Percentiles rank a stretch among this genome's conserved stretches.
phyloP scores from a whole-genome alignment of 331 rosid species.

The Phaseolus coccineus region DNA sequence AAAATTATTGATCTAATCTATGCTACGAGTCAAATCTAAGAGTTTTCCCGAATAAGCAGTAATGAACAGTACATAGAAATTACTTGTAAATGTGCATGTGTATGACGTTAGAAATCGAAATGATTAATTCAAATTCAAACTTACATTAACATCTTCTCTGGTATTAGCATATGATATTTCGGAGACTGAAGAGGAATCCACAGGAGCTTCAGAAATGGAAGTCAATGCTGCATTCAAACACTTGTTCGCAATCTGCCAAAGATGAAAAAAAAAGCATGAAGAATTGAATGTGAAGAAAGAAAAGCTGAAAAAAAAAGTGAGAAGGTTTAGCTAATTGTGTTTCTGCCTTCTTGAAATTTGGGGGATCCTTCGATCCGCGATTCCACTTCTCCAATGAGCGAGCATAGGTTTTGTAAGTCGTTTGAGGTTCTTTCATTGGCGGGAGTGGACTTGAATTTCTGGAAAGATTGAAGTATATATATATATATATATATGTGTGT shows the following conservation, averaged over 20 bases:
- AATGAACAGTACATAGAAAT: neutral
- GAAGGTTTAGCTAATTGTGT: neutral
- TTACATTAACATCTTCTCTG: neutral
- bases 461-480: too few species aligned
- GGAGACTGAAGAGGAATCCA: constrained; percentile 35
- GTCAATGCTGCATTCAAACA: constrained; percentile 52
- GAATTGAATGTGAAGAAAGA: neutral
- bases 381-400: constrained; percentile 16
- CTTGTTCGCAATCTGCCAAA: constrained; percentile 51
- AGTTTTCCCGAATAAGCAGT: neutral
- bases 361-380: constrained; percentile 23
- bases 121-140: neutral
- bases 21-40: neutral
- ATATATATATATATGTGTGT: too few species aligned
- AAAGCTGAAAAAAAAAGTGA: neutral
- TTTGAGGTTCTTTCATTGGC: constrained; percentile 25
- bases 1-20: neutral
- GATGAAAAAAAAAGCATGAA: neutral
- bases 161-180: constrained; percentile 32
- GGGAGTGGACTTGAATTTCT: constrained; percentile 3
- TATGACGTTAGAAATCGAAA: neutral
- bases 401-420: constrained; percentile 1
- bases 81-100: neutral
- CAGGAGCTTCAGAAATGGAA: constrained; percentile 42
- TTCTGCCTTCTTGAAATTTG: constrained; percentile 36